Evolutionary conservation across 192 early-diverging fungal genomes (phyloP).

Genomic region (Funneliformis geosporum): DNA sequence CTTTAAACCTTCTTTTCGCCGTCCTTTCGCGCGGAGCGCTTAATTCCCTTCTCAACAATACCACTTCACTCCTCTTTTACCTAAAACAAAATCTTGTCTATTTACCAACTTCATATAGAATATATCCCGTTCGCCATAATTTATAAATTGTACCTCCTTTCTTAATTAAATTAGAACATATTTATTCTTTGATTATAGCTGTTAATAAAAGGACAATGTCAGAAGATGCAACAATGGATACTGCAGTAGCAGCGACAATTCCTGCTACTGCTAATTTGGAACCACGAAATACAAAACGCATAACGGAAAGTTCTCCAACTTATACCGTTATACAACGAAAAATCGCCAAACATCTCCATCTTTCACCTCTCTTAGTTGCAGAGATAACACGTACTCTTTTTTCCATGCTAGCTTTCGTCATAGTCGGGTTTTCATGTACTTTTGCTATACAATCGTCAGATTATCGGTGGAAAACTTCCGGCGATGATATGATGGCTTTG

Average conservation of each 20-base stretch:
- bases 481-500: conserved; percentile 33
- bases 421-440: conserved; percentile 39
- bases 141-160: no score
- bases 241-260: not conserved
- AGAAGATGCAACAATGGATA: not conserved
- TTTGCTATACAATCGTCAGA: conserved; percentile 48
- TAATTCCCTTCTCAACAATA: not conserved
- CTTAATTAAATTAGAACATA: no score
- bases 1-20: not conserved
- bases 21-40: not conserved
- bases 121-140: no score
- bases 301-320: not conserved
- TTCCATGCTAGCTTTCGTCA: conserved; percentile 33
- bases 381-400: conserved; percentile 34
- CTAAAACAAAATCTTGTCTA: not conserved
- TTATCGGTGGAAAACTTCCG: conserved; percentile 38
- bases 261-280: not conserved
- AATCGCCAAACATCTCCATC: conserved; percentile 7
- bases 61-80: not conserved
- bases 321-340: not conserved
- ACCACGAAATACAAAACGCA: not conserved
- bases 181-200: no score
- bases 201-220: not conserved
- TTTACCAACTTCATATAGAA: no score
- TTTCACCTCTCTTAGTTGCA: conserved; percentile 10